Evolutionary conservation across 1,284 basidiomycete genomes (phyloP), one percentile per base, ranked within the genome.

Genomic region (Apiotrichum brassicae): DNA sequence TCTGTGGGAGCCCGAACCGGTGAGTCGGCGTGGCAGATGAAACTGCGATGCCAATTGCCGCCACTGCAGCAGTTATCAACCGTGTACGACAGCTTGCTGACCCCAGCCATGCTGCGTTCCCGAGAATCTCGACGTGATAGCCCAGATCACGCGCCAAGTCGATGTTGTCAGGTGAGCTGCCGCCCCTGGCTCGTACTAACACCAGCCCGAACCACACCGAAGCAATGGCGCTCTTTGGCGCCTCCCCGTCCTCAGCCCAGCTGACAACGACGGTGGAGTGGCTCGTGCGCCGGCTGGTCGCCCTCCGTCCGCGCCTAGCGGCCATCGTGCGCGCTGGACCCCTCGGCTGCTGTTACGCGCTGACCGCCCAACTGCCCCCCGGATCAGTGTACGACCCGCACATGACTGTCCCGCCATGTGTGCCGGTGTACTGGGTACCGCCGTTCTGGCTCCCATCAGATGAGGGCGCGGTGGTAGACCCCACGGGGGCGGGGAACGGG

Each of bases 401-500:
- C 19, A 32, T 37, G 4, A 23, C 32, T 8, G 9, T 38, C 5
- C 45, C 50, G 8, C 36, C 50, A 1, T 9, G 44, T 33, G 43
- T 51, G 20, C 49, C 46, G 4, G 61, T 63, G 2, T 37, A 58
- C 26, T 66, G 68, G 65, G 34, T 62, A 1, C 61, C 56, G 3
- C 59, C 66, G 11, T 71, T 60, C 46, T 68, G 61, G 58, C 39
- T 51, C 25, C 42, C 49, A 16, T 61, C 50, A 9, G 54, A 51
- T n/a, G 36, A 33, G 2, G 43, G 58, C 11, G 49, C 46, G 35
- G 62, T 71, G 4, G 61, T 68, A 1, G 70, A 72, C 49, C 70
- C 69, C 7, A 73, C 71, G 2, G 71, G 71, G 1, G 68, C 66
- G 0, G 71, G 71, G 1, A 73, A 73, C 50, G 64, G 66, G 20